Base-by-base conservation (phyloP, 495 filamentous ascomycete species). In the Penicillium robsamsonii region DNA sequence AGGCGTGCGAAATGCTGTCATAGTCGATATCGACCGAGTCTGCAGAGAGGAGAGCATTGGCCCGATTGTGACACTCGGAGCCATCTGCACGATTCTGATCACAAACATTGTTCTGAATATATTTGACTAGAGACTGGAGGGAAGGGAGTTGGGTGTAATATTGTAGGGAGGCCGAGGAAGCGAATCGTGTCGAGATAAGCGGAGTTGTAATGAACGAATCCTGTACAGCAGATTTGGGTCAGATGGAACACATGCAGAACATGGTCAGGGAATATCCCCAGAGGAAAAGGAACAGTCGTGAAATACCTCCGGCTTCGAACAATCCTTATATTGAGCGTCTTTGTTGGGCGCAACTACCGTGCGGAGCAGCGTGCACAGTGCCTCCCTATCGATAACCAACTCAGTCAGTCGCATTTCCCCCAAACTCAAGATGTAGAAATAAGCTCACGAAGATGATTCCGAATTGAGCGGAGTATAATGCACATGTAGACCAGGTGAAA, bases 401-500 rank as follows among this genome's bases (percentile, higher is more conserved):
- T 64, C 63, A 67, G 46, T 17, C 46, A 50, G 55, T 42, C 31
- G 8, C n/a, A 12, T 13, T 25, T 24, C 40, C 53, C 25, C 42
- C n/a, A 29, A 25, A 1, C 41, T n/a, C 42, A 13, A 31, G 35
- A 40, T 30, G n/a, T 38, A 20, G 17, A 29, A 54, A 12, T 40
- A 37, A 63, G 43, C 69, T 68, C 59, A 76, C 80, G 63, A 72
- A 77, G 79, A 75, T 66, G 13, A 61, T 40, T 33, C 59, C 43
- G 35, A 68, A 52, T 41, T 47, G 74, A 70, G 48, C 9, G 89
- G 87, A 0, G 86, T 89, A 63, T 87, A 90, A 64, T 89, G 88
- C 24, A 91, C 77, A 79, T 97, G 92, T 10, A 97, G 75, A 22
- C 94, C 94, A 3, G 92, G 85, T 6, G 88, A 82, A 31, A 92